Evolutionary conservation across 2,329 filamentous ascomycete species (phyloP).

Genomic region (Pseudocercospora fuligena): DNA sequence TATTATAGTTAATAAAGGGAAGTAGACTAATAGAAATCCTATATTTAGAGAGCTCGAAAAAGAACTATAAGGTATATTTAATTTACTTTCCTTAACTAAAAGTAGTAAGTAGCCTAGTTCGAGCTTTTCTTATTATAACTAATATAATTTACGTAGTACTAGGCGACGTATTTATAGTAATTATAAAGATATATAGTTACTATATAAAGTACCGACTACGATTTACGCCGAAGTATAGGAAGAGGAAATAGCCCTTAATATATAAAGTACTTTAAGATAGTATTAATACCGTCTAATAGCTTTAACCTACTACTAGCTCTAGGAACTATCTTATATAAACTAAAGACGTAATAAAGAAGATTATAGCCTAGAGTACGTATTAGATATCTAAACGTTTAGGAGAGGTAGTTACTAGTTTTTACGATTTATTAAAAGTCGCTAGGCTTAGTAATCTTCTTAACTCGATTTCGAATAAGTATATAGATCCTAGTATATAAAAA

Average conservation of each 20-base stretch:
- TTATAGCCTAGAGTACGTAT: background rate
- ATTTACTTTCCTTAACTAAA: background rate
- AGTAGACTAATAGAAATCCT: background rate
- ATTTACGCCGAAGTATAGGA: background rate
- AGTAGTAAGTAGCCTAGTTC: background rate
- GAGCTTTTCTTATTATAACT: background rate
- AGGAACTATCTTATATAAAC: background rate
- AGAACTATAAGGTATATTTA: background rate
- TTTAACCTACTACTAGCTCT: background rate
- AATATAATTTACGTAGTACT: background rate
- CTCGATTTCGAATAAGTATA: background rate
- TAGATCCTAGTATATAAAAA: background rate
- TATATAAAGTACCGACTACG: background rate
- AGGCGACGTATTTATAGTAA: background rate
- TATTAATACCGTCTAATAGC: background rate
- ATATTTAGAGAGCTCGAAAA: background rate
- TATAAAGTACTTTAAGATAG: background rate
- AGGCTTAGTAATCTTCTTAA: background rate
- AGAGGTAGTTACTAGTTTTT: background rate
- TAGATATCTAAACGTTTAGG: background rate
- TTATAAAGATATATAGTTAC: background rate
- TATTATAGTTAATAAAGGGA: background rate
- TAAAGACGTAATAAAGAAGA: background rate
- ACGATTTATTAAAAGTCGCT: background rate
- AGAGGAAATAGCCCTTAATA: background rate